phyloP scores from a whole-genome alignment of 2,329 filamentous ascomycete species.

The Phialophora tarda region DNA sequence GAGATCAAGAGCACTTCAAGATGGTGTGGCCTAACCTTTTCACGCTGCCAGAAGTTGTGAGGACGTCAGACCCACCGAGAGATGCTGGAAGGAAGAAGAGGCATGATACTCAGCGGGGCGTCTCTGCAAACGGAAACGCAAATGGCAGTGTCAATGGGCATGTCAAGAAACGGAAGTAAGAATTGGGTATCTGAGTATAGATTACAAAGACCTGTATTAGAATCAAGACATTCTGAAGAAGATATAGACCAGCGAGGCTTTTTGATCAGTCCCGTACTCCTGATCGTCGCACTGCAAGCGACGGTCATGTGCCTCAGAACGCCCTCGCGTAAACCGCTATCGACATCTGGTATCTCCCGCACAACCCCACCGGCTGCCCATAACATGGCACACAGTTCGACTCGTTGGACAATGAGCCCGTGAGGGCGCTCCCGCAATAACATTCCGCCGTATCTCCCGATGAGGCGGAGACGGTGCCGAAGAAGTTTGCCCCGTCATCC shows the following conservation, averaged over 20 bases:
- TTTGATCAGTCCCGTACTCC: background rate
- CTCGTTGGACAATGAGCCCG: background rate
- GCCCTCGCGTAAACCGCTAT: slow-evolving; percentile 34
- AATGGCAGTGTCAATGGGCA: slow-evolving; percentile 13
- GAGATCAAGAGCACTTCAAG: slow-evolving; percentile 71
- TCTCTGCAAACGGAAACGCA: slow-evolving; percentile 15
- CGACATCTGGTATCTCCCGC: slow-evolving; percentile 10
- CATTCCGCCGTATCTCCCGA: slow-evolving; percentile 21
- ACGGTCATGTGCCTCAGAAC: slow-evolving; percentile 45
- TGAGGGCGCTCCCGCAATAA: slow-evolving; percentile 29
- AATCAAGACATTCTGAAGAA: background rate
- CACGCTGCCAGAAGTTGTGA: slow-evolving; percentile 61
- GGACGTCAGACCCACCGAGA: slow-evolving; percentile 29
- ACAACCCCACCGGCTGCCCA: slow-evolving; percentile 21
- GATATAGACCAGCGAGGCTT: background rate
- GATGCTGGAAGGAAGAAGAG: slow-evolving; percentile 1
- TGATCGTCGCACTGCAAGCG: background rate
- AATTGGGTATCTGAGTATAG: background rate
- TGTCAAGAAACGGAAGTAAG: slow-evolving; percentile 14
- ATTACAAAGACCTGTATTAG: background rate
- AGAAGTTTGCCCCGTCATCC: slow-evolving; percentile 24
- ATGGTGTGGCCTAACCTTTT: slow-evolving; percentile 71
- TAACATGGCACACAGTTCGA: slow-evolving; percentile 28
- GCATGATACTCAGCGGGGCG: background rate
- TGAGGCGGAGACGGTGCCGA: slow-evolving; percentile 21